phyloP scores from a whole-genome alignment of 2,329 filamentous ascomycete genomes.

The Colletotrichum viniferum region DNA sequence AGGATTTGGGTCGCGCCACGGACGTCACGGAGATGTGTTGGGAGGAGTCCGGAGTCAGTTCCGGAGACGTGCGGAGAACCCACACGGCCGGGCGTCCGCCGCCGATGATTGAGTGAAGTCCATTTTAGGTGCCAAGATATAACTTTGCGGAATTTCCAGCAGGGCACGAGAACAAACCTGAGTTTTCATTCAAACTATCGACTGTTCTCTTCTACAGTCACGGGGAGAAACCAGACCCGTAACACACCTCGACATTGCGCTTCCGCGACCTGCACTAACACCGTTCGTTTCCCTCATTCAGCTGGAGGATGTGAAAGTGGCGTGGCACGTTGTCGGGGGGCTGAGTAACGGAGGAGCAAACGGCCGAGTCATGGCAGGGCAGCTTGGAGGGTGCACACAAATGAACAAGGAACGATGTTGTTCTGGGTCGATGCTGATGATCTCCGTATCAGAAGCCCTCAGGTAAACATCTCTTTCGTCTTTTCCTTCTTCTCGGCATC shows the following conservation, averaged over 20 bases:
- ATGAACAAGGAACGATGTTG: not conserved
- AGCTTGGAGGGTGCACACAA: not conserved
- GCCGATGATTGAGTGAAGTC: not conserved
- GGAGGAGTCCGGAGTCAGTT: conserved; percentile 3
- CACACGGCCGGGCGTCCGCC: not conserved
- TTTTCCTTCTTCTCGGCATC: not conserved
- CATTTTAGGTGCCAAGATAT: not conserved
- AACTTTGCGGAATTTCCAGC: not conserved
- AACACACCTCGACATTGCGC: not conserved
- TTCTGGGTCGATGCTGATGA: not conserved
- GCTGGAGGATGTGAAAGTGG: not conserved
- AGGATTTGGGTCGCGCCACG: not conserved
- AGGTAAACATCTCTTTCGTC: not conserved
- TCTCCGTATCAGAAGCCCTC: not conserved
- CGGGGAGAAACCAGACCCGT: not conserved
- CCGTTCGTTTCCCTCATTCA: not conserved
- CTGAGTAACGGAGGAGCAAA: not conserved
- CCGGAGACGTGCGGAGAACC: not conserved
- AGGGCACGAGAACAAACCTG: not conserved
- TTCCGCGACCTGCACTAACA: not conserved
- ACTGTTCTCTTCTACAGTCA: not conserved
- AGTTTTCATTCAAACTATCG: not conserved
- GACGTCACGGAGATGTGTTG: not conserved
- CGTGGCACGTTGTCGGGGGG: not conserved
- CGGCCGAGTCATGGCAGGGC: not conserved